These are phyloP conservation scores for Ceratocystis harringtonii DNA, from an alignment of 2,329 filamentous ascomycete species.

Conservation along the genomic window DNA sequence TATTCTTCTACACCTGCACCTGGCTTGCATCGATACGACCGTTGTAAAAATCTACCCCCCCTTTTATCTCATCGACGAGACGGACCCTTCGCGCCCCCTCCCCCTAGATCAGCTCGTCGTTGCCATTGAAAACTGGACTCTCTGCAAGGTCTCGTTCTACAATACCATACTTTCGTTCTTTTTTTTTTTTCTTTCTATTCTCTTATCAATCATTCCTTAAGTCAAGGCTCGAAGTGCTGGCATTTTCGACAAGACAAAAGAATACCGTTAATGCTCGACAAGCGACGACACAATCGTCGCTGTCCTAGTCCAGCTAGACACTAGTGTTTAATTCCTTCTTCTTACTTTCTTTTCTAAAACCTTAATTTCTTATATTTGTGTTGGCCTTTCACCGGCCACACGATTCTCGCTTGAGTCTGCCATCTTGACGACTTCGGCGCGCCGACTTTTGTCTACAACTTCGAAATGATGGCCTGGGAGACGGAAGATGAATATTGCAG, in stretches of 20 bases:
- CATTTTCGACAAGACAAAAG: neutral
- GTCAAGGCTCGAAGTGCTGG: slow-evolving; percentile 1
- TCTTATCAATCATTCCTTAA: neutral
- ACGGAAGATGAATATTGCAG: slow-evolving; percentile 47
- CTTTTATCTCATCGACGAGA: neutral
- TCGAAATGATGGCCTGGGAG: slow-evolving; percentile 41
- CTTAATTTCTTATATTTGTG: neutral
- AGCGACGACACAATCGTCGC: neutral
- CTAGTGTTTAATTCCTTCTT: neutral
- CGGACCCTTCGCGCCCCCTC: neutral
- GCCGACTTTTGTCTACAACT: neutral
- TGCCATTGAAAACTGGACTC: neutral
- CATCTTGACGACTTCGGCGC: neutral
- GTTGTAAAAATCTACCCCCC: neutral
- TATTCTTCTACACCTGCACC: neutral
- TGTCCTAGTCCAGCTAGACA: neutral
- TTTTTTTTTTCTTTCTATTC: neutral
- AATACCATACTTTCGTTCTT: too few relatives aligned
- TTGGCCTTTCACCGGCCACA: neutral
- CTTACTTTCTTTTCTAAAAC: neutral
- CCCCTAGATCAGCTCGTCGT: neutral
- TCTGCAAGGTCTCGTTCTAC: neutral
- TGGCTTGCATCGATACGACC: neutral
- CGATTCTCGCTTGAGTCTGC: neutral
- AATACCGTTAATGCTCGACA: neutral